Evolutionary conservation across 1,139 yeast species (phyloP), one percentile per base, ranked within the genome.

Genomic region (Geotrichum bryndzae): DNA sequence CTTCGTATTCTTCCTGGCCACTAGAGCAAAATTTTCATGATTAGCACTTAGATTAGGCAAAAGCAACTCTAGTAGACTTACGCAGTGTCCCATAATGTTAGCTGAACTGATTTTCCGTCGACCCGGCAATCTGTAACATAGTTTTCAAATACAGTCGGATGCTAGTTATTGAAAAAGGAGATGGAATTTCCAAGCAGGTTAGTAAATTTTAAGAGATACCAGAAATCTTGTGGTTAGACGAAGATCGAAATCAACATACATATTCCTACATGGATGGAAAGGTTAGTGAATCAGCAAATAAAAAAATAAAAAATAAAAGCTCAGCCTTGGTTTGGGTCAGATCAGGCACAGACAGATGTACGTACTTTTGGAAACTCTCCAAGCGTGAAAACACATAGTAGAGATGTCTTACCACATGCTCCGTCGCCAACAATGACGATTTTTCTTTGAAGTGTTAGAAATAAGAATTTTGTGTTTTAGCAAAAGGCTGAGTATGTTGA

Each of bases 61-160:
- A 31, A 53, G 53, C 7, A 53, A 41, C 22, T 8, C 31, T 38
- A 11, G 18, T 41, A 23, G 69, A 18, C 74, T 54, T 68, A 71
- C 73, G 97, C 97, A 3, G 97, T 92, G 73, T 92, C 97, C 97
- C 98, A 92, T 50, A 92, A 76, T 1, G 96, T 95, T 64, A 92
- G 76, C 67, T 91, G 90, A 2, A 92, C 96, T 13, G 94, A 86
- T 68, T 90, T 90, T 15, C 97, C 97, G 71, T 90, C 97, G 38
- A 90, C 95, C 61, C 96, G 79, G 72, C 97, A 90, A 70, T 90
- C 96, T 1, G 97, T 90, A 31, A 90, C 96, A 73, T 92, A 91
- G 74, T 91, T 92, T 69, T 92, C 98, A 75, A 92, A 92, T 8
- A 92, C 97, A 0, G 98, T 92, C 2, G 98, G 98, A 67, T 89